Base-by-base conservation (phyloP, 352 stramenopile species). In the Thalassiosira allenii region DNA sequence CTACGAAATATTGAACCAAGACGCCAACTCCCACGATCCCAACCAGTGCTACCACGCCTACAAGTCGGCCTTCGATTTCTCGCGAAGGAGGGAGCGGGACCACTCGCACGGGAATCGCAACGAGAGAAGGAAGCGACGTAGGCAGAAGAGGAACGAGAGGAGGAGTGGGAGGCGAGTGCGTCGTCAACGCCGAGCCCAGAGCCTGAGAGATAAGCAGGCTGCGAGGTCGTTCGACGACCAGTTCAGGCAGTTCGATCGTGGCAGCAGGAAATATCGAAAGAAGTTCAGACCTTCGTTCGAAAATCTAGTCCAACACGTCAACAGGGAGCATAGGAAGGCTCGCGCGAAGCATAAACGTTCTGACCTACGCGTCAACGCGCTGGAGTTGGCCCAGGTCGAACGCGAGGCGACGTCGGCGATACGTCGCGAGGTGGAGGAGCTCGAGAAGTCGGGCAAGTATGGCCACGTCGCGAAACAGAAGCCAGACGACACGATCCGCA, bases 401-500 rank as follows among this genome's bases (percentile, higher is more conserved):
- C 8, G 47, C 9, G 8, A 23, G 8, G 47, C 47, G 8, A 25
- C 20, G 14, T 27, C 14, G 4, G 8, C 8, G 22, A 27, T 56
- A 6, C 6, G 5, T 8, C 8, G 5, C 9, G 47, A 56, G 47
- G 47, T 56, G 47, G 6, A 27, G 22, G 47, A 9, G 6, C 8
- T 56, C 8, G 20, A 22, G 8, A 6, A n/a, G 6, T 22, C 47
- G 4, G 47, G 47, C 8, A 6, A 30, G 8, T 66, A 66, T 66
- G 57, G 57, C 3, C 17, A 23, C 11, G n/a, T 66, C n/a, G 25
- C 57, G 6, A 8, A 27, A 5, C 25, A 47, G 17, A 66, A 66
- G 40, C 57, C 57, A 52, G 41, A 61, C 29, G 41, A 71, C 51
- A 34, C 30, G 2, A 17, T 29, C 12, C 40, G 62, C 17, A 32